Percentiles rank a stretch among this genome's conserved stretches.
Conservation (phyloP, 441 rosid genomes). For the Euphorbia corollata region DNA sequence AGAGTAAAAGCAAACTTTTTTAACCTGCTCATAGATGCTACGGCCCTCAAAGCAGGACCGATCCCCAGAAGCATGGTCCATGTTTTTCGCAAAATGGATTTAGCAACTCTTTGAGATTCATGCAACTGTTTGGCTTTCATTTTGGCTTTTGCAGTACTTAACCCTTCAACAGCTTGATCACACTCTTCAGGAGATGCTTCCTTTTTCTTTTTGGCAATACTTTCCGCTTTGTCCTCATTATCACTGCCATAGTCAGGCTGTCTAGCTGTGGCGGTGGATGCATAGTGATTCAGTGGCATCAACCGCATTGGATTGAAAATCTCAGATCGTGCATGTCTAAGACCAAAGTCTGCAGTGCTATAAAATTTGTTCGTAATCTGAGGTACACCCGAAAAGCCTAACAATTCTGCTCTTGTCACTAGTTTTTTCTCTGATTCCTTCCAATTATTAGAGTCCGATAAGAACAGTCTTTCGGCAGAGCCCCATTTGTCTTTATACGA, state of each 20-base stretch:
- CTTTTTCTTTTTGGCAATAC: constrained; percentile 42
- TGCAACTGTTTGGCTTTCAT: constrained; percentile 66
- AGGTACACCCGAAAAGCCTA: constrained; percentile 26
- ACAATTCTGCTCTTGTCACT: constrained; percentile 28
- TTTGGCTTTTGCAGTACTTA: constrained; percentile 76
- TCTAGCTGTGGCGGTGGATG: constrained; percentile 58
- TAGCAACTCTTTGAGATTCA: constrained; percentile 47
- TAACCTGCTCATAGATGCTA: constrained; percentile 97
- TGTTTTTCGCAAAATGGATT: constrained; percentile 44
- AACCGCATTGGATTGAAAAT: constrained; percentile 28
- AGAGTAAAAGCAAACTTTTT: constrained; percentile 29
- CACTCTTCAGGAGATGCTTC: constrained; percentile 92
- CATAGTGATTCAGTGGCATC: constrained; percentile 33
- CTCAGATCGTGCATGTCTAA: constrained; percentile 29
- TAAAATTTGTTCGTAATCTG: constrained; percentile 25
- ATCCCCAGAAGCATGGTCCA: constrained; percentile 61
- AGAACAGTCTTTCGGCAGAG: constrained; percentile 18
- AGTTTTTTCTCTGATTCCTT: constrained; percentile 19
- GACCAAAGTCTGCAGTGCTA: constrained; percentile 26
- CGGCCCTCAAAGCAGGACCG: constrained; percentile 85
- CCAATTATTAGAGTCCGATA: constrained; percentile 18
- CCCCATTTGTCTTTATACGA: constrained; percentile 28
- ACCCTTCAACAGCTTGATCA: constrained; percentile 89
- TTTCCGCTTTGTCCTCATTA: constrained; percentile 36
- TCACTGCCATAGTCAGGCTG: constrained; percentile 33